Percentiles rank a stretch among this genome's conserved stretches.
Conservation (phyloP, 106 monocot species). For the Agapanthus africanus region DNA sequence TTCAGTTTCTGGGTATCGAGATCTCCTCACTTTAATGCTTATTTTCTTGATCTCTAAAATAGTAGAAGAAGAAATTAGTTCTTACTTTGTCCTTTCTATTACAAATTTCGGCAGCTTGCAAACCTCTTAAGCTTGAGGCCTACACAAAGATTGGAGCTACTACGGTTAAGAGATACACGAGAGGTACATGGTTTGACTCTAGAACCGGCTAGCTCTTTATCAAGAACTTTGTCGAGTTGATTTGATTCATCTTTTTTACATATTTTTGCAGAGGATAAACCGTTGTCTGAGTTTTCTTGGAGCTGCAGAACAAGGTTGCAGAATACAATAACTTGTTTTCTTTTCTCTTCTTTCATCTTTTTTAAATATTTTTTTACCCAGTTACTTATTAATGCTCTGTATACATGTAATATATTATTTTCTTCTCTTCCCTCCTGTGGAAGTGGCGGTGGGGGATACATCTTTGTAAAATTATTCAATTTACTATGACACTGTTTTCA, state of each 20-base stretch:
- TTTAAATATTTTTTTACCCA: no score
- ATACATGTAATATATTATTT: no score
- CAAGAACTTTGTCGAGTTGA: not conserved
- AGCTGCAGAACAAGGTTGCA: not conserved
- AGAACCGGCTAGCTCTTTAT: not conserved
- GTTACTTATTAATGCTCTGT: no score
- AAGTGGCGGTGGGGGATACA: no score
- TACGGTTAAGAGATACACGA: slow-evolving; percentile 57
- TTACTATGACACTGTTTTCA: no score
- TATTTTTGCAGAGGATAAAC: not conserved
- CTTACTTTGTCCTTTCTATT: slow-evolving; percentile 6
- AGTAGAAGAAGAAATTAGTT: no score
- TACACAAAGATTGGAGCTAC: slow-evolving; percentile 47
- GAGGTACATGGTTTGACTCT: slow-evolving; percentile 36
- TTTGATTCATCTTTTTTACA: not conserved
- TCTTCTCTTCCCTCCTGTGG: no score
- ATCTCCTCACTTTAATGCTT: not conserved
- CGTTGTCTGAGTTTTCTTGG: not conserved
- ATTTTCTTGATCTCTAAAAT: no score
- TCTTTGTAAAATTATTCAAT: no score
- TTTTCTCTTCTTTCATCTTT: no score
- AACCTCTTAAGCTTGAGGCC: slow-evolving; percentile 63
- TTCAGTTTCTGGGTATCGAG: slow-evolving; percentile 87
- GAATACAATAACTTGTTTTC: not conserved
- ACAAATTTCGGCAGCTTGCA: slow-evolving; percentile 42